Evolutionary conservation across 2,329 filamentous ascomycete species (phyloP).

Genomic region (Bipolaris victoriae): DNA sequence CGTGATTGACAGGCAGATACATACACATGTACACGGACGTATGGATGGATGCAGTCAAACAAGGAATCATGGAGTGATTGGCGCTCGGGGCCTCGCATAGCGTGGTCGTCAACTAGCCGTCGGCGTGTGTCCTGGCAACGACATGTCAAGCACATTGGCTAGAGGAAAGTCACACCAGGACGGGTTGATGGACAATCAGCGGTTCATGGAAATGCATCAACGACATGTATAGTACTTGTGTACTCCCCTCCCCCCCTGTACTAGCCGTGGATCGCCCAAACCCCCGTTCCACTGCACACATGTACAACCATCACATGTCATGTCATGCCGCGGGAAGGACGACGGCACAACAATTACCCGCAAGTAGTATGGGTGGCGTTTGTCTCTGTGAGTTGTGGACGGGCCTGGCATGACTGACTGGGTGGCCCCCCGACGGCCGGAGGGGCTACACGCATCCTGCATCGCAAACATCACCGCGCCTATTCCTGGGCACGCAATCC

Average conservation of each 20-base stretch:
- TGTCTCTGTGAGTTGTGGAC: neutral
- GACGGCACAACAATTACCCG: slow-evolving; percentile 18
- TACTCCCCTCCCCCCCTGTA: too few relatives aligned
- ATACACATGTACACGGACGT: neutral
- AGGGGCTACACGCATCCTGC: slow-evolving; percentile 23
- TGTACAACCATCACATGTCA: neutral
- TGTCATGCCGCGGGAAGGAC: neutral
- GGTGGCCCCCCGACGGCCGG: slow-evolving; percentile 26
- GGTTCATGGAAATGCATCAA: neutral
- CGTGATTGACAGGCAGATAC: too few relatives aligned
- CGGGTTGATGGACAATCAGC: neutral
- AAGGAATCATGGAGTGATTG: slow-evolving; percentile 19
- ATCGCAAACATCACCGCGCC: slow-evolving; percentile 7
- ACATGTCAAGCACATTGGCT: neutral
- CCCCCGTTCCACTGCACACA: too few relatives aligned
- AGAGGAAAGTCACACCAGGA: neutral
- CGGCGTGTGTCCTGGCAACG: neutral
- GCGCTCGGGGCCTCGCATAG: slow-evolving; percentile 18
- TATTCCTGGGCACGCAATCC: slow-evolving; percentile 1
- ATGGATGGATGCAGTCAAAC: slow-evolving; percentile 5
- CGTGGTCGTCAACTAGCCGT: slow-evolving; percentile 8
- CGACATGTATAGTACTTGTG: neutral
- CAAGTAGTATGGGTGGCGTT: slow-evolving; percentile 8
- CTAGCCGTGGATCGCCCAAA: too few relatives aligned
- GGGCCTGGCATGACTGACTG: too few relatives aligned